A percentile compares a stretch with the other conserved stretches of the same genome.
Conservation (phyloP, 2,329 filamentous ascomycete genomes). For the Myriangium duriaei region DNA sequence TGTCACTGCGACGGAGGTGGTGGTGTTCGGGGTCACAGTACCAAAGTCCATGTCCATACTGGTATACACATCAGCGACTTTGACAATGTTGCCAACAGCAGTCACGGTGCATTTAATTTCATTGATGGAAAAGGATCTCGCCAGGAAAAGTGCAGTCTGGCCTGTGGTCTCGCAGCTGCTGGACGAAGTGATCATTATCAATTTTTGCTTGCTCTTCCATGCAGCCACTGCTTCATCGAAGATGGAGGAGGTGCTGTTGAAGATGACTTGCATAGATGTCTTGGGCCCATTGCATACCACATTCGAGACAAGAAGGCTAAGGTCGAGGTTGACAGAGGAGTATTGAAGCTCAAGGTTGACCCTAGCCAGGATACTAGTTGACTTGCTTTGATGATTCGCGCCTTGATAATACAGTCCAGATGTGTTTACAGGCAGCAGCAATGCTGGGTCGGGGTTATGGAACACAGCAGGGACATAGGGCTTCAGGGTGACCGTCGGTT, state of each 20-base stretch:
- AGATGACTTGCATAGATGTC: neutral
- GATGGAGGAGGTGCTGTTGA: neutral
- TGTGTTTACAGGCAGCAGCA: neutral
- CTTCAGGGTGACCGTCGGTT: neutral
- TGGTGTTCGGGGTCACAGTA: neutral
- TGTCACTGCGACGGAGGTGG: neutral
- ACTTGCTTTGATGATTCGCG: neutral
- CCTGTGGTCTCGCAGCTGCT: neutral
- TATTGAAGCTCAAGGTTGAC: neutral
- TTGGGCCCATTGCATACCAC: neutral
- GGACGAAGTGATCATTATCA: neutral
- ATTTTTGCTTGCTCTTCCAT: neutral
- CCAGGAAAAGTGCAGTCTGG: neutral
- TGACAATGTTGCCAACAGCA: neutral
- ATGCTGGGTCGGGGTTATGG: neutral
- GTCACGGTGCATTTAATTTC: neutral
- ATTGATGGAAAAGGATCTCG: neutral
- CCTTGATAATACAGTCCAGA: neutral
- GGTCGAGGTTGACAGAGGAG: neutral
- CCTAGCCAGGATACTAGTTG: neutral
- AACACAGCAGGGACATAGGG: neutral
- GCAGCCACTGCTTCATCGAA: neutral
- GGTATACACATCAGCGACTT: neutral
- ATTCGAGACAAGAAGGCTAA: neutral
- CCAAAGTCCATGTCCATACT: neutral